Base-by-base conservation (phyloP, 2,329 filamentous ascomycete species). In the Xylaria sp. region DNA sequence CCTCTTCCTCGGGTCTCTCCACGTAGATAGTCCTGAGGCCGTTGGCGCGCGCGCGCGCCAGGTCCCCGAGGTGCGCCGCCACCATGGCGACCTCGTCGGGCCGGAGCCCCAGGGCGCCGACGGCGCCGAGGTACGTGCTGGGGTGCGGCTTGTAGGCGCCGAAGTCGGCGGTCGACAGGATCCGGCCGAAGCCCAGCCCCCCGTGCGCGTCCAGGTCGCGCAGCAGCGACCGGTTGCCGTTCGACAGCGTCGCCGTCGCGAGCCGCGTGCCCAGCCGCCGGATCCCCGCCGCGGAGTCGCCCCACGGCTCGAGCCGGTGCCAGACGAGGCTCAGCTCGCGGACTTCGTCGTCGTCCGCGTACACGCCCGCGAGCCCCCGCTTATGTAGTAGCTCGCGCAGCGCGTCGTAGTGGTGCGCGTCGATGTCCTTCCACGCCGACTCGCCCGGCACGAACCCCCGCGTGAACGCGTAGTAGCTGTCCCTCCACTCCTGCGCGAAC, bases 21-120 rank as follows among this genome's bases (percentile, higher is more conserved):
- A 94, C 83, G 67, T 92, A 94, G 2, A 94, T 78, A 0, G 89
- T 90, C 63, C 81, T 78, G 56, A 92, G 73, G 0, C 90, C 90
- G 55, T 77, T 79, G 2, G 64, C 67, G 63, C 84, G 84, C 4
- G 90, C 90, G 0, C 81, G 87, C 56, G 82, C 74, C 50, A 94
- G 72, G 70, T 93, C 90, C 5, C 66, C 70, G 53, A 93, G 72
- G 72, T 93, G 90, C 37, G 90, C 86, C 16, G 91, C 90, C 18
- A 94, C 88, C 83, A 94, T 85, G 18, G 84, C 88, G 52, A 90
- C 87, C 65, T 92, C 78, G 2, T 69, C 68, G 0, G 86, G 81
- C 56, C 79, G 63, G 39, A 86, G 57, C 0, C 80, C 82, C 48
- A 92, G 71, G 60, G 75, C 77, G 52, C 76, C 71, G 2, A 78